These are phyloP conservation scores for Lodderomyces theae DNA, from an alignment of 1,139 yeast species.

Conservation along the genomic window DNA sequence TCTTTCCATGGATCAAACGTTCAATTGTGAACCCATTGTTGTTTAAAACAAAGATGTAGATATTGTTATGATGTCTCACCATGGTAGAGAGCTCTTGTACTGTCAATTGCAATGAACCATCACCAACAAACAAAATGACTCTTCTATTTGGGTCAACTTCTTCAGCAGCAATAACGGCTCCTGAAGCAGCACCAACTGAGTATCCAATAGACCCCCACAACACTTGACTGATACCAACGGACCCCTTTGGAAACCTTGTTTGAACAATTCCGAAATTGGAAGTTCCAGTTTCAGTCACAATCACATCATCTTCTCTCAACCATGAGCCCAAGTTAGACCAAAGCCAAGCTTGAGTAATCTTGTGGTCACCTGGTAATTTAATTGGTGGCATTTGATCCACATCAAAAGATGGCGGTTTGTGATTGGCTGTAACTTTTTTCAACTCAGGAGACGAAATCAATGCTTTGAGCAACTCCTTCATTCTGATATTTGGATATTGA, in stretches of 20 bases:
- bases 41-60: constrained; percentile 38
- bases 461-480: constrained; percentile 31
- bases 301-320: constrained; percentile 36
- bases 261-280: constrained; percentile 43
- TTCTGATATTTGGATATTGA: constrained; percentile 33
- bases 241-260: constrained; percentile 33
- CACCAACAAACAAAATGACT: constrained; percentile 31
- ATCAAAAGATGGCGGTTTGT: constrained; percentile 16
- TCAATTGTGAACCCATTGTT: constrained; percentile 43
- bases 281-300: constrained; percentile 41
- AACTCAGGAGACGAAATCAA: constrained; percentile 18
- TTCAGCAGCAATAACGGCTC: constrained; percentile 65
- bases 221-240: constrained; percentile 39
- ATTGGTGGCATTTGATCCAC: constrained; percentile 17
- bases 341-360: constrained; percentile 33
- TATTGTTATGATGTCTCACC: constrained; percentile 30
- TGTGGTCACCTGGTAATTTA: constrained; percentile 11
- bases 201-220: constrained; percentile 87
- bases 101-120: constrained; percentile 43
- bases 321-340: constrained; percentile 34
- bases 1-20: constrained; percentile 37
- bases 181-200: constrained; percentile 81
- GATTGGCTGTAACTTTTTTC: constrained; percentile 16
- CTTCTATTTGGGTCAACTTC: constrained; percentile 29
- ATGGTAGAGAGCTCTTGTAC: constrained; percentile 42